Evolutionary conservation across 495 filamentous ascomycete genomes (phyloP), one percentile per base, ranked within the genome.

Genomic region (Penicillium maclennaniae): DNA sequence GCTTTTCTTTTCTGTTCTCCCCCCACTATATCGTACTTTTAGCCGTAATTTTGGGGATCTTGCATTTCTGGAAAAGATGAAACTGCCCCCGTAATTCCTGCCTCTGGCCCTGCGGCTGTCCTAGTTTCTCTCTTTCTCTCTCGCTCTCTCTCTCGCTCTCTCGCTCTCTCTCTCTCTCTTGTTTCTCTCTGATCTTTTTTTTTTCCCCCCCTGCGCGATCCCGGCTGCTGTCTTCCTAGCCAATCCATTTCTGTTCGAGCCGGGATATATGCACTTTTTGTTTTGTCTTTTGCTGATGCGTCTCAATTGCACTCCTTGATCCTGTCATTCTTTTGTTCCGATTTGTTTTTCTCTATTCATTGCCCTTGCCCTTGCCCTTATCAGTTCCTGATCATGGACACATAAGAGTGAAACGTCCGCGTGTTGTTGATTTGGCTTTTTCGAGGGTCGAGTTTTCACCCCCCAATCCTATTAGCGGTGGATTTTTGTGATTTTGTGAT

Each of bases 31-130:
- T 62, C 52, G 59, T 63, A 63, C 60, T 62, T 62, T 62, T 39
- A 47, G 54, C 48, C 41, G 50, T 52, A 58, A 58, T 55, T 60
- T 61, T 58, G 44, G 39, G 48, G 42, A 41, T 54, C 47, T 46
- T 45, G 54, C 42, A 42, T 41, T 60, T 60, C 58, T 53, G 49
- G 58, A 60, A 60, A 45, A 55, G 26, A 52, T 60, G 58, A 60
- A 60, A 60, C 53, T 51, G 25, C 52, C 48, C 43, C 52, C 60
- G 31, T 45, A 45, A 45, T 31, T 50, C 46, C 45, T 45, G 45
- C 48, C 37, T 19, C 16, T 64, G 68, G 63, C 62, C 63, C 70
- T 73, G 70, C 70, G 69, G 69, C 67, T 68, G 67, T 62, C 69
- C 69, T 52, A 34, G 9, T 51, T 42, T 61, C 57, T 53, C 55